Conservation (phyloP, 306 rosid genomes). For the Medicago ruthenica region DNA sequence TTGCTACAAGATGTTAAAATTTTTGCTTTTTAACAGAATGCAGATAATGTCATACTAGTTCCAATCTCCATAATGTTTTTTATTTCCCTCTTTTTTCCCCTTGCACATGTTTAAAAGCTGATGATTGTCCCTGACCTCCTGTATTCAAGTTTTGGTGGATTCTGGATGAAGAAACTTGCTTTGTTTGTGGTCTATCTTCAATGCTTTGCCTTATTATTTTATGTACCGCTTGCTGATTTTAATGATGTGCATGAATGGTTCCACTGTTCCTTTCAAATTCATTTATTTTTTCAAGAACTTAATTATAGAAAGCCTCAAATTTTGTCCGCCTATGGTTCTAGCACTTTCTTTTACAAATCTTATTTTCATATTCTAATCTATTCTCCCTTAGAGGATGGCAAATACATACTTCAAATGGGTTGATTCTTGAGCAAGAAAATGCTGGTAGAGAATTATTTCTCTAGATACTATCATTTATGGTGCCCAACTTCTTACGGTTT, state of each 20-base stretch:
- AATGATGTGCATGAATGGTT: conserved; percentile 16
- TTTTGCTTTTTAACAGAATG: background rate
- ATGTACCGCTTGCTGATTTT: background rate
- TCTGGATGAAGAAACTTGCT: conserved; percentile 28
- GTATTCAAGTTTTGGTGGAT: conserved; percentile 10
- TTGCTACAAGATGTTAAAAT: background rate
- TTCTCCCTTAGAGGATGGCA: background rate
- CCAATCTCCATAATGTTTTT: background rate
- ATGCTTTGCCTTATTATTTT: conserved; percentile 5
- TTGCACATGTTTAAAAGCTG: conserved; percentile 6
- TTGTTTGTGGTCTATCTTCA: conserved; percentile 8
- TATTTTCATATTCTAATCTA: background rate
- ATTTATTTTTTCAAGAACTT: background rate
- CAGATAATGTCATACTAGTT: background rate
- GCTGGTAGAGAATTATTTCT: conserved; percentile 20
- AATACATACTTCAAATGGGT: background rate
- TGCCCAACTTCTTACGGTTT: conserved; percentile 35
- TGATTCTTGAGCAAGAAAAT: conserved; percentile 27
- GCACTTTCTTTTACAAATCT: background rate
- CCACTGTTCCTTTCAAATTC: background rate
- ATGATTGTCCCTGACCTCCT: conserved; percentile 2
- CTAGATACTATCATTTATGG: background rate
- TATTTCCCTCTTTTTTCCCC: background rate
- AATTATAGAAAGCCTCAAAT: background rate
- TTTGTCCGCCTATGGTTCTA: background rate